Evolutionary conservation across 2,329 filamentous ascomycete genomes (phyloP), one percentile per base, ranked within the genome.

Genomic region (Calonectria leucothoes): DNA sequence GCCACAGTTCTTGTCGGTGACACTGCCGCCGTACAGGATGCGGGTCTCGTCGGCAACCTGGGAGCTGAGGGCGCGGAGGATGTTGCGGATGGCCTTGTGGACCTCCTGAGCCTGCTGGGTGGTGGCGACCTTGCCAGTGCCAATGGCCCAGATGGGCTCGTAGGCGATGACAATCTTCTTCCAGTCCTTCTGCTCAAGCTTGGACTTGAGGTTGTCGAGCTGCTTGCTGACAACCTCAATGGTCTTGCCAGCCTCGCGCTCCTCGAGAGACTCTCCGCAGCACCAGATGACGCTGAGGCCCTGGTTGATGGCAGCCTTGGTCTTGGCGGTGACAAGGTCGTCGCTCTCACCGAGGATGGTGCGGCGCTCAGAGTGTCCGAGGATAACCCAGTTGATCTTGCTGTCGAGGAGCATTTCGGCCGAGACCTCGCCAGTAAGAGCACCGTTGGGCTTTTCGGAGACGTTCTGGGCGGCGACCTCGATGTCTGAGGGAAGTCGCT

Each of bases 1-100:
- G 83, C 90, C 91, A 91, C 95, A 97, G 92, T 99, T 99, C 94
- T 98, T 98, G 91, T 98, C 97, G 84, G 91, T 97, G 82, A 99
- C 97, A 82, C 94, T 97, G 84, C 97, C 97, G 79, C 97, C 97
- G 87, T 99, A 99, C 84, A 99, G 93, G 85, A 99, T 95, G 82
- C 97, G 92, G 75, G 96, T 98, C 88, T 94, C 92, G 77, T 98
- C 95, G 59, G 95, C 92, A 71, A 94, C 94, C 84, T 90, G 87
- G 75, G 94, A 90, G 83, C 91, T 88, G 77, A 97, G 94, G 81
- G 92, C 91, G 83, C 93, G 91, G 83, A 99, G 90, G 95, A 96
- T 98, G 82, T 92, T 88, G 81, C 97, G 94, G 87, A 99, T 97
- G 78, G 94, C 95, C 82, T 93, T 94, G 89, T 98, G 95, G 74